Evolutionary conservation across 495 filamentous ascomycete species (phyloP).

Genomic region (Chlorociboria aeruginascens): DNA sequence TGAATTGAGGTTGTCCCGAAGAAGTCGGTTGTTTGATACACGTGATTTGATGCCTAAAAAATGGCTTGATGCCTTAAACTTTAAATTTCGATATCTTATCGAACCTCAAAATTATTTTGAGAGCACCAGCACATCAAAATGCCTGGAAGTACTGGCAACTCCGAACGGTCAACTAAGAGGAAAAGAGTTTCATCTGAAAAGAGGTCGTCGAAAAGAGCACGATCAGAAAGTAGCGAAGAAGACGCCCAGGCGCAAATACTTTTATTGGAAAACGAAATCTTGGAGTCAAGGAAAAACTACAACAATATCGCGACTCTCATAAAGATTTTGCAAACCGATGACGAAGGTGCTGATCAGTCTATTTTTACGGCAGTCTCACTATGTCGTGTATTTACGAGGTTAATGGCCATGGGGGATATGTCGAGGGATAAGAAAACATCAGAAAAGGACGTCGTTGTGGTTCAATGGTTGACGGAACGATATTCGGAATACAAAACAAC

Average conservation of each 20-base stretch:
- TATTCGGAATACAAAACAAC: conserved; percentile 54
- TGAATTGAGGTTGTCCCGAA: conserved; percentile 1
- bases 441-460: conserved; percentile 62
- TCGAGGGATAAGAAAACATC: conserved; percentile 46
- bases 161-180: conserved; percentile 25
- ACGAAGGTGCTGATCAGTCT: conserved; percentile 26
- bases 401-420: conserved; percentile 67
- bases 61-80: conserved; percentile 3
- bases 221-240: conserved; percentile 30
- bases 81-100: background rate
- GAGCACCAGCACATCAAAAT: conserved; percentile 6
- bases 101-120: background rate
- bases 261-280: conserved; percentile 62
- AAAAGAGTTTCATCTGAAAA: conserved; percentile 27
- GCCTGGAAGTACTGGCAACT: conserved; percentile 3
- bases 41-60: conserved; percentile 11
- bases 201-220: conserved; percentile 27
- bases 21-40: conserved; percentile 12
- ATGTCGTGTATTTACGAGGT: conserved; percentile 77
- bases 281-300: conserved; percentile 77
- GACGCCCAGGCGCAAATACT: conserved; percentile 47
- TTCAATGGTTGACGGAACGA: conserved; percentile 66
- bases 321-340: conserved; percentile 35
- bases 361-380: conserved; percentile 63
- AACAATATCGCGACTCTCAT: conserved; percentile 80